These are phyloP conservation scores for Fusarium torreyae DNA, from an alignment of 2,329 filamentous ascomycete genomes.

Conservation along the genomic window DNA sequence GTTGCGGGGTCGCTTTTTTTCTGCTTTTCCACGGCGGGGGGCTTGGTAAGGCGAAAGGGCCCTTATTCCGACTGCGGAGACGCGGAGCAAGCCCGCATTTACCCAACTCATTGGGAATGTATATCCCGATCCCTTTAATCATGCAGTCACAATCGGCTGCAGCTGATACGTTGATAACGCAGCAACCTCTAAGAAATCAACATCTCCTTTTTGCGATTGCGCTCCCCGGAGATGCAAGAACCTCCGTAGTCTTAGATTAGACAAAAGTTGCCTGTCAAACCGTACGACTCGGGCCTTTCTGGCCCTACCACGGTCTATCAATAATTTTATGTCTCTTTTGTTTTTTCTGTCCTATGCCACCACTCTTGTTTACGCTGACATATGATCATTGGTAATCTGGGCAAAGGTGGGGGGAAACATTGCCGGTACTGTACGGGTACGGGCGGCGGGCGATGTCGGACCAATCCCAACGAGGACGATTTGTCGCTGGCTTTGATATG, in stretches of 20 bases:
- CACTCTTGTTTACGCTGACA: conserved; percentile 46
- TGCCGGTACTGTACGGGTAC: conserved; percentile 19
- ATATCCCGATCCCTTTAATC: conserved; percentile 35
- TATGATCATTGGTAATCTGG: conserved; percentile 44
- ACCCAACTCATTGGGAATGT: conserved; percentile 29
- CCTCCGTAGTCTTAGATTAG: conserved; percentile 25
- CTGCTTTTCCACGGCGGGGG: conserved; percentile 48
- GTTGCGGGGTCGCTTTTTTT: conserved; percentile 49
- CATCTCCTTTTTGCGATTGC: conserved; percentile 2
- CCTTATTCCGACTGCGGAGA: conserved; percentile 51
- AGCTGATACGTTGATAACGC: conserved; percentile 37
- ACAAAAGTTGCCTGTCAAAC: conserved; percentile 42
- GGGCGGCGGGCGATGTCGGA: conserved; percentile 44
- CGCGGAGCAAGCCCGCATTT: conserved; percentile 43
- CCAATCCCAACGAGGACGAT: conserved; percentile 47
- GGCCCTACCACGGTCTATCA: neutral
- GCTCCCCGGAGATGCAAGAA: conserved; percentile 46
- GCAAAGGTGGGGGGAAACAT: conserved; percentile 23
- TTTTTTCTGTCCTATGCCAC: conserved; percentile 33
- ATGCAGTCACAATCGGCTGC: conserved; percentile 21
- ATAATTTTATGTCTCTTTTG: conserved; percentile 5
- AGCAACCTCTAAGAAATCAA: conserved; percentile 18
- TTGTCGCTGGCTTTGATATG: conserved; percentile 32
- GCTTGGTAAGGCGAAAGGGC: conserved; percentile 39
- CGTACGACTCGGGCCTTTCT: conserved; percentile 40